Evolutionary conservation across 1,284 basidiomycete genomes (phyloP), one percentile per base, ranked within the genome.

Genomic region (Phellopilus nigrolimitatus): DNA sequence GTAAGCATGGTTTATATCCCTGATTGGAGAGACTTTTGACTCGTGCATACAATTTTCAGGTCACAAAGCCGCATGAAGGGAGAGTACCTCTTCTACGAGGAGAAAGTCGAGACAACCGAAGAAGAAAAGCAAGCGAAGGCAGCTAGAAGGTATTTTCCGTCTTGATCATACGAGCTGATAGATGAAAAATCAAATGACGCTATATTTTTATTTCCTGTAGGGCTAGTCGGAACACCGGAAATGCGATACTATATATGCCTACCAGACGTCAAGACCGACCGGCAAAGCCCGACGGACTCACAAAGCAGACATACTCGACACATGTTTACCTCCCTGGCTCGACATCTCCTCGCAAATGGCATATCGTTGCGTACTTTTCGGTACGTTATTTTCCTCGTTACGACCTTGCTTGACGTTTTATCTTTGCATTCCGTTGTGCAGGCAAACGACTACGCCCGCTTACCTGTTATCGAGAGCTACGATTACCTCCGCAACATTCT

Each of bases 41-140:
- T 17, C 27, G 45, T 47, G 45, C 40, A 55, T n/a, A 52, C 44
- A 12, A 17, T n/a, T 17, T 43, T 10, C 38, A 88, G 85, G 85
- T 88, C 84, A 0, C 85, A 88, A 62, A 88, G 85, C 64, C 70
- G 83, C 53, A 86, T 88, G 84, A 73, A 84, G n/a, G 84, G 84
- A 6, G 85, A 86, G 62, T 88, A 84, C 62, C 69, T 88, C 7
- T 86, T 84, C 62, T 88, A 88, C 58, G 85, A 88, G 62, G 85
- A 88, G 62, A 88, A 88, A 61, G 78, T 87, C 38, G 84, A 83
- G 58, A 82, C 79, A 0, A 87, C 84, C 0, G 77, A 82, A 56
- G 85, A 84, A 58, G 84, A 88, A 62, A 78, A 79, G 54, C 82
- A 84, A 59, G 79, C 81, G 0, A 88, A 87, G 60, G 84, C 84